Percentiles rank a stretch among this genome's conserved stretches.
These are phyloP conservation scores for Malassezia nana DNA, from an alignment of 1,284 basidiomycete species.

Conservation along the genomic window DNA sequence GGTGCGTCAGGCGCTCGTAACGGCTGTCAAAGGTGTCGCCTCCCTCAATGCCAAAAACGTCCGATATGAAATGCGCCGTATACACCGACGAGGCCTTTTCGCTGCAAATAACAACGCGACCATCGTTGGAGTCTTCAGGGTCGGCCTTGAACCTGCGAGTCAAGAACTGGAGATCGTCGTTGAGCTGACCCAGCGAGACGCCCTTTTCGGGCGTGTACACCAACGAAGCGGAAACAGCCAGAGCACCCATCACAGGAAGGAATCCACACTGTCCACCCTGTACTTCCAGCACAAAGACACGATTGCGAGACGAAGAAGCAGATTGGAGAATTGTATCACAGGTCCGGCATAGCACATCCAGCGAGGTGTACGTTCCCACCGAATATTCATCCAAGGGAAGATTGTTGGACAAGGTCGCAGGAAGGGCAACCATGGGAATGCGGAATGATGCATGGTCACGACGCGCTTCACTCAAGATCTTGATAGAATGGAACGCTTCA, in stretches of 20 bases:
- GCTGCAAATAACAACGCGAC: conserved; percentile 71
- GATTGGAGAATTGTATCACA: conserved; percentile 98
- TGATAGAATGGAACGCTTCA: conserved; percentile 75
- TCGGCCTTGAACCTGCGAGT: conserved; percentile 77
- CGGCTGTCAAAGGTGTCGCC: conserved; percentile 83
- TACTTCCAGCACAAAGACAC: conserved; percentile 95
- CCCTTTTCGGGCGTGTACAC: conserved; percentile 91
- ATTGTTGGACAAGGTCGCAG: conserved; percentile 91
- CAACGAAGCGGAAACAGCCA: conserved; percentile 82
- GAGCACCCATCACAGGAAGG: conserved; percentile 83
- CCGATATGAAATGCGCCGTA: conserved; percentile 80
- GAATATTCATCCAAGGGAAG: conserved; percentile 94
- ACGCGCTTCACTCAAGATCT: conserved; percentile 68
- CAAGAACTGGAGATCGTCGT: conserved; percentile 78
- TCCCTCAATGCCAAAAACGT: conserved; percentile 90
- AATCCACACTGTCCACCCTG: conserved; percentile 95
- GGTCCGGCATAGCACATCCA: conserved; percentile 93
- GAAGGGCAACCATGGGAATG: conserved; percentile 41
- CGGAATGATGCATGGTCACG: conserved; percentile 79
- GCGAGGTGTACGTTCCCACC: conserved; percentile 82
- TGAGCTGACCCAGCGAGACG: conserved; percentile 69
- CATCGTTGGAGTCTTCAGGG: conserved; percentile 77
- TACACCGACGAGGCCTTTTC: conserved; percentile 81
- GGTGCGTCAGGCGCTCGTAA: conserved; percentile 86
- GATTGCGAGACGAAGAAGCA: conserved; percentile 82